A percentile compares a stretch with the other conserved stretches of the same genome.
These are phyloP conservation scores for Yamadazyma olivae DNA, from an alignment of 805 yeast genomes.

Conservation along the genomic window DNA sequence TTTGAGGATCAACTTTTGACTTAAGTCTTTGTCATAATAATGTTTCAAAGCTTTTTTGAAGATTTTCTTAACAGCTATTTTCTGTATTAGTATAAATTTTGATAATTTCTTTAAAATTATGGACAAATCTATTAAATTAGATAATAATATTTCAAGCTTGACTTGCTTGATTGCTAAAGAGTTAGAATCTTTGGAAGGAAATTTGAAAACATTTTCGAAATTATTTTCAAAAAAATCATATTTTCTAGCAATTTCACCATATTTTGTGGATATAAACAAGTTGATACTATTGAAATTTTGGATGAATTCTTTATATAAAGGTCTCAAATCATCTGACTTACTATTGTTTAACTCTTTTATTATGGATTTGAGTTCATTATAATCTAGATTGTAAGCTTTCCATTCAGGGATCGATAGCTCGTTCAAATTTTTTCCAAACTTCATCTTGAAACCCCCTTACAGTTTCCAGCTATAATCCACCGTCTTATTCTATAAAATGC, in stretches of 20 bases:
- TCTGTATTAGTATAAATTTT: slow-evolving; percentile 70
- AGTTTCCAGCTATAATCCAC: too few relatives aligned
- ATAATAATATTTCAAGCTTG: slow-evolving; percentile 20
- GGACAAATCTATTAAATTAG: slow-evolving; percentile 38
- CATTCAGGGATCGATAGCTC: slow-evolving; percentile 84
- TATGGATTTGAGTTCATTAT: slow-evolving; percentile 67
- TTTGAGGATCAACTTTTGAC: slow-evolving; percentile 22
- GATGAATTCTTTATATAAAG: slow-evolving; percentile 36
- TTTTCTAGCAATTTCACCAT: slow-evolving; percentile 60
- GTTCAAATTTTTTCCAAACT: slow-evolving; percentile 76
- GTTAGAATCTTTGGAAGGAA: slow-evolving; percentile 1
- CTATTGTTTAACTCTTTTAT: slow-evolving; percentile 55
- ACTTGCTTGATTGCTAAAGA: slow-evolving; percentile 8
- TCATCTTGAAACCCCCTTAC: too few relatives aligned
- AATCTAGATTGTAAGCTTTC: slow-evolving; percentile 80
- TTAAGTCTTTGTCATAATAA: slow-evolving; percentile 22
- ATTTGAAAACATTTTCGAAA: slow-evolving; percentile 10
- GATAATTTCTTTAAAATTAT: slow-evolving; percentile 58
- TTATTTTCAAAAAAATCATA: slow-evolving; percentile 26
- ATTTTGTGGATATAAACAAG: slow-evolving; percentile 63
- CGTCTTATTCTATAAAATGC: too few relatives aligned
- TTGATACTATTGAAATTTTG: slow-evolving; percentile 61
- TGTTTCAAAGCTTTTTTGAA: slow-evolving; percentile 65
- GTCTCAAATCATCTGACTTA: slow-evolving; percentile 24
- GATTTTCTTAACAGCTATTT: slow-evolving; percentile 68